Evolutionary conservation across 164 flowering plant genomes (phyloP), one percentile per base, ranked within the genome.

Genomic region (grape (Vitis vinifera)): DNA sequence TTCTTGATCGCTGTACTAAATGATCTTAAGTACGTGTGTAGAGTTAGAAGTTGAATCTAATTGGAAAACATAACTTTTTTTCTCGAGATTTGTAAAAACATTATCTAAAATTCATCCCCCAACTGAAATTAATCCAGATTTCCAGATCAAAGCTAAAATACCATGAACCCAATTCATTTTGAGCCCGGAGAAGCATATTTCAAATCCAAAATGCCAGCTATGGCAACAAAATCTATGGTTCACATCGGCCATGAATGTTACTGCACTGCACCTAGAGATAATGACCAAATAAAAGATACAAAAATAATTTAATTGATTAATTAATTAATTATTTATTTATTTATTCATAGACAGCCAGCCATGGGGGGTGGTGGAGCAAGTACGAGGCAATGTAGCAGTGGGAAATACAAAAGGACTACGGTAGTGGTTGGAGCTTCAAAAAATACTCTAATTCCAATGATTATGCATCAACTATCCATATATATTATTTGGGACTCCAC

Each of bases 361-460:
- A 3, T 10, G 12, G 13, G 27, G 14, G 51, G 66, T 15, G 66
- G 70, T 44, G 70, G 53, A 67, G 70, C 70, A 67, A 67, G 70
- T 56, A 67, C 62, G 30, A 57, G 62, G 58, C 47, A 53, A 10
- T 57, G 4, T 14, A 49, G 59, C n/a, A 5, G 44, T 2, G 23
- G 48, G 2, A 51, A 17, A 15, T 49, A 65, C 49, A 37, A 59
- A 10, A 31, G 64, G 13, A 68, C 55, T 8, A 57, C 11, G 62
- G 19, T 23, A 23, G 63, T 8, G 37, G 37, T 59, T 59, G 29
- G 53, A 63, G 23, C 29, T 16, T 53, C 19, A 37, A 16, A 49
- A 52, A 4, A 63, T 49, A 14, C 14, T 59, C 48, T n/a, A 50
- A 12, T 59, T 62, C 17, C 48, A 31, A 59, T 49, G 65, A 55